These are phyloP conservation scores for Penicillium sp. DNA, from an alignment of 2,329 filamentous ascomycete genomes.

Conservation along the genomic window DNA sequence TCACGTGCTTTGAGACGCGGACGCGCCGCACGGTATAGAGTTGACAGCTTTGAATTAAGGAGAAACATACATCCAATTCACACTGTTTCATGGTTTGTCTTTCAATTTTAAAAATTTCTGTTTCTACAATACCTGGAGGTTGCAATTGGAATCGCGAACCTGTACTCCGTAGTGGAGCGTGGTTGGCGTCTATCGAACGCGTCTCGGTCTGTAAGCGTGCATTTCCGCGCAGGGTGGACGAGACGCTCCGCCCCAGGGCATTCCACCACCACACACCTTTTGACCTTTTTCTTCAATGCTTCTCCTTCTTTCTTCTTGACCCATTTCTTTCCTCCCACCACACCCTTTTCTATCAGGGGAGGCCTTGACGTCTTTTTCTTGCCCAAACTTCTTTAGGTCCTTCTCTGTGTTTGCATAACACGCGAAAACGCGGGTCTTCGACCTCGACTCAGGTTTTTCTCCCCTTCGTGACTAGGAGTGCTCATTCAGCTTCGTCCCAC, in stretches of 20 bases:
- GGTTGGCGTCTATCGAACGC: constrained; percentile 42
- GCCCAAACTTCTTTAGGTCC: constrained; percentile 15
- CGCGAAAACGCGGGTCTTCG: constrained; percentile 28
- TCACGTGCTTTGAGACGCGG: constrained; percentile 13
- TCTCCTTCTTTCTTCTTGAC: constrained; percentile 27
- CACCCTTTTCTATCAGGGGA: constrained; percentile 12
- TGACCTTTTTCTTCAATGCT: constrained; percentile 21
- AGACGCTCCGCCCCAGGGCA: constrained; percentile 37
- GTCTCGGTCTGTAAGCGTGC: constrained; percentile 43
- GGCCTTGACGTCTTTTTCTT: constrained; percentile 12
- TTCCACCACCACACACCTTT: constrained; percentile 35
- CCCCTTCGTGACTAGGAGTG: constrained; percentile 14
- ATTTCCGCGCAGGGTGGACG: constrained; percentile 38
- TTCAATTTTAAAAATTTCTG: background rate
- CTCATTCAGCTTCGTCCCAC: constrained; percentile 13
- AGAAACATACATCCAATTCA: background rate
- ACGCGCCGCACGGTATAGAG: constrained; percentile 6
- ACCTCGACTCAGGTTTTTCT: constrained; percentile 25
- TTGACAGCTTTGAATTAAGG: background rate
- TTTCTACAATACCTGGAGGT: background rate
- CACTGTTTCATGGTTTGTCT: background rate
- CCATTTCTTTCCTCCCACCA: constrained; percentile 26
- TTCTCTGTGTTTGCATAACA: constrained; percentile 16
- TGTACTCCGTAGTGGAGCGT: constrained; percentile 30
- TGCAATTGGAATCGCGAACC: constrained; percentile 14